Conservation (phyloP, 2,329 filamentous ascomycete genomes). For the Pestalotiopsis sp. region DNA sequence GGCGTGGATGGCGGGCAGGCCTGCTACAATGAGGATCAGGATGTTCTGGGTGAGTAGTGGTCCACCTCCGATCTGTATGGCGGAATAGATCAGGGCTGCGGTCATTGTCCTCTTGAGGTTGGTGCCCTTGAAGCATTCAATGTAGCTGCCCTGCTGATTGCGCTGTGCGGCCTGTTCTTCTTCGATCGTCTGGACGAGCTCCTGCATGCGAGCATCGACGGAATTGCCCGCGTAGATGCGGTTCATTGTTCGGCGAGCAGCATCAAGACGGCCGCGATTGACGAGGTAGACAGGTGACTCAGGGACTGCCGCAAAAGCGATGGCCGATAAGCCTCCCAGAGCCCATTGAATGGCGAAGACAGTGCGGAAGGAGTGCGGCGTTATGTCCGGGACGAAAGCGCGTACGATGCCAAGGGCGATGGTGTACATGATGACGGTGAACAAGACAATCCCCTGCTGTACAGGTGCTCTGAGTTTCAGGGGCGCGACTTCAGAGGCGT, state of each 20-base stretch:
- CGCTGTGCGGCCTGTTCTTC: background rate
- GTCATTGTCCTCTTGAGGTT: background rate
- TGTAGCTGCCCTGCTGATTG: background rate
- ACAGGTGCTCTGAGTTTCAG: background rate
- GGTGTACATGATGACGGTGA: background rate
- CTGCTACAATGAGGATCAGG: background rate
- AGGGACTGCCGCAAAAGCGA: background rate
- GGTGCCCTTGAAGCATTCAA: background rate
- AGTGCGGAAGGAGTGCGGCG: background rate
- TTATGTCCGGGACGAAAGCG: background rate
- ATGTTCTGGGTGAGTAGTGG: background rate
- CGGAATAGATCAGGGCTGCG: background rate
- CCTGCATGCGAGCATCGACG: background rate
- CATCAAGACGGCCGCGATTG: background rate
- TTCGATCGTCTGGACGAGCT: background rate
- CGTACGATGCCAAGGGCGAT: background rate
- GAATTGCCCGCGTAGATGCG: background rate
- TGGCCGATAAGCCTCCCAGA: background rate
- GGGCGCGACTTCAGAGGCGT: background rate
- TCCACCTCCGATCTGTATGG: background rate
- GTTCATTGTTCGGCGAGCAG: background rate
- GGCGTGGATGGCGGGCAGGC: background rate
- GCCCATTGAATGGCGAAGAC: conserved; percentile 2
- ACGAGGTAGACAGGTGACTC: background rate
- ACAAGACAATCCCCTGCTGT: background rate